A percentile compares a stretch with the other conserved stretches of the same genome.
These are phyloP conservation scores for Cyberlindnera euphorbiiphila DNA, from an alignment of 805 yeast genomes.

Conservation along the genomic window DNA sequence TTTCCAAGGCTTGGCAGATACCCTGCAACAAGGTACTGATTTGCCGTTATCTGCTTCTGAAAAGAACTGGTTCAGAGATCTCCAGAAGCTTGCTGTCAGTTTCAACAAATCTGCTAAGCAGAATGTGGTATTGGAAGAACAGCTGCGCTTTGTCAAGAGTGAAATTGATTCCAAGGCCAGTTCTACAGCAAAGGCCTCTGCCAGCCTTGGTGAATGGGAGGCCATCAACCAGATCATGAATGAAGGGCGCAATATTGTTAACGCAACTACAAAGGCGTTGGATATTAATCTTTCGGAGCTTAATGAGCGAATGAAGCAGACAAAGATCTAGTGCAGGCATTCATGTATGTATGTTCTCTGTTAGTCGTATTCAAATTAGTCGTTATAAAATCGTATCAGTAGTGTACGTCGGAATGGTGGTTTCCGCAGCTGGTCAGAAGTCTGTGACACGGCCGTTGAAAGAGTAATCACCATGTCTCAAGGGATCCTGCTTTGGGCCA, in stretches of 20 bases:
- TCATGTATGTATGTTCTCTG: too few species aligned
- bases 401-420: neutral
- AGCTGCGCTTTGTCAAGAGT: slow-evolving; percentile 27
- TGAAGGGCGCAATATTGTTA: slow-evolving; percentile 31
- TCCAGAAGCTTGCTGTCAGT: slow-evolving; percentile 30
- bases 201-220: slow-evolving; percentile 28
- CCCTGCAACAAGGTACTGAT: slow-evolving; percentile 24
- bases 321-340: too few species aligned
- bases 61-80: slow-evolving; percentile 42
- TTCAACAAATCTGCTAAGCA: slow-evolving; percentile 32
- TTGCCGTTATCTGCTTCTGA: slow-evolving; percentile 38
- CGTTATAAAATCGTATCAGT: neutral
- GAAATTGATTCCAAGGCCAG: slow-evolving; percentile 21
- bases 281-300: slow-evolving; percentile 21
- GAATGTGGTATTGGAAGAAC: slow-evolving; percentile 27
- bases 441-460: slow-evolving; percentile 96
- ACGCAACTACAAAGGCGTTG: slow-evolving; percentile 17
- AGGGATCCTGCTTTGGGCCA: slow-evolving; percentile 97
- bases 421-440: slow-evolving; percentile 42
- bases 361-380: too few species aligned
- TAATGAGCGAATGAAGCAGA: slow-evolving; percentile 15
- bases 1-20: slow-evolving; percentile 27
- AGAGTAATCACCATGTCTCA: slow-evolving; percentile 87
- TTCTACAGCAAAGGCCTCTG: slow-evolving; percentile 7
- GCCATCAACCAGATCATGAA: slow-evolving; percentile 30